Conservation (phyloP, 2,329 filamentous ascomycete species). For the Fusarium miscanthi region DNA sequence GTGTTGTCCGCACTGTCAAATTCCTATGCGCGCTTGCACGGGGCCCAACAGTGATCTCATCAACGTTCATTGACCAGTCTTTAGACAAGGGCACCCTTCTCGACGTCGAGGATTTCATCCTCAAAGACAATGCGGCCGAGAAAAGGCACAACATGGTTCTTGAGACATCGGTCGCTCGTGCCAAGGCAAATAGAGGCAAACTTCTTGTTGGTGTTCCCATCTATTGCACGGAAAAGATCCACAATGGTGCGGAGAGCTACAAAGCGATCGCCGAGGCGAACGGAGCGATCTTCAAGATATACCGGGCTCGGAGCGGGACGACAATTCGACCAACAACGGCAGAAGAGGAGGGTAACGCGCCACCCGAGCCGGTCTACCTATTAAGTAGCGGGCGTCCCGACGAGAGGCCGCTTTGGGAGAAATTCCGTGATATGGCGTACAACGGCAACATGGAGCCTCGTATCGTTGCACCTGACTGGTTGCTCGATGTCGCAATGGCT, state of each 20-base stretch:
- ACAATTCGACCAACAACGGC: constrained; percentile 73
- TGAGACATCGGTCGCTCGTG: constrained; percentile 73
- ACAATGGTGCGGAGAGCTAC: constrained; percentile 85
- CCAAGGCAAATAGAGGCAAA: constrained; percentile 78
- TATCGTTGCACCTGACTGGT: constrained; percentile 88
- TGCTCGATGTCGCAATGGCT: constrained; percentile 88
- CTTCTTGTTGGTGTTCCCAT: constrained; percentile 82
- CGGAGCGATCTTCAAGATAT: constrained; percentile 83
- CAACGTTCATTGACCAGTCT: constrained; percentile 81
- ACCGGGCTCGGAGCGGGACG: constrained; percentile 77
- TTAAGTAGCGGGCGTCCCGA: constrained; percentile 74
- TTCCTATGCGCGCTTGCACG: constrained; percentile 89
- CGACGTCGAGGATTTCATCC: constrained; percentile 71
- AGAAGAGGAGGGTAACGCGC: constrained; percentile 70
- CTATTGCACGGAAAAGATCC: constrained; percentile 84
- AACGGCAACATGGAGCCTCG: constrained; percentile 82
- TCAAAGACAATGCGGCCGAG: constrained; percentile 80
- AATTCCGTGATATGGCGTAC: constrained; percentile 82
- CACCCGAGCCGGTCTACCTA: constrained; percentile 82
- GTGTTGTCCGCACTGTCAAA: constrained; percentile 89
- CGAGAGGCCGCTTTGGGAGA: constrained; percentile 81
- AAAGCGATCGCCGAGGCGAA: constrained; percentile 88
- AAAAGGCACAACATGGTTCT: constrained; percentile 76
- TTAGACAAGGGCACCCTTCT: constrained; percentile 75
- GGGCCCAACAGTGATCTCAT: constrained; percentile 80